Evolutionary conservation across 2,329 filamentous ascomycete species (phyloP).

Genomic region (Aspergillus fructus): DNA sequence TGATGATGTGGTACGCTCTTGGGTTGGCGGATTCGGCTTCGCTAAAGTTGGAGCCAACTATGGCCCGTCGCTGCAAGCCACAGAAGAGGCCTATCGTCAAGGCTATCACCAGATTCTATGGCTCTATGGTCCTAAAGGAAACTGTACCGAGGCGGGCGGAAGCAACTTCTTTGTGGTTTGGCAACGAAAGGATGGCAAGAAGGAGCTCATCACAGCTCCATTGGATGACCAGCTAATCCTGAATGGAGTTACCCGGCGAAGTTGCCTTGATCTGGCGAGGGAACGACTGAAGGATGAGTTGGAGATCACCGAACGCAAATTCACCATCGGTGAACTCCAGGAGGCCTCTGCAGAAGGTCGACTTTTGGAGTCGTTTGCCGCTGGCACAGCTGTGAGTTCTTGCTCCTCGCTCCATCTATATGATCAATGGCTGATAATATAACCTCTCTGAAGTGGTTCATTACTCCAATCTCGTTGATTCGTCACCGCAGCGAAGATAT

Average conservation of each 20-base stretch:
- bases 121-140: conserved; percentile 72
- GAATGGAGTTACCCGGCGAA: conserved; percentile 76
- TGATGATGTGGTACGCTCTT: conserved; percentile 79
- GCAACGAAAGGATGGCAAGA: conserved; percentile 45
- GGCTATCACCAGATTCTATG: conserved; percentile 86
- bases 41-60: conserved; percentile 91
- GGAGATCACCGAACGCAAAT: conserved; percentile 75
- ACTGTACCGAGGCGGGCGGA: conserved; percentile 83
- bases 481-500: conserved; percentile 4
- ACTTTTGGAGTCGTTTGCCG: conserved; percentile 75
- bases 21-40: conserved; percentile 85
- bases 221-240: conserved; percentile 77
- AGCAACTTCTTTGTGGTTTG: conserved; percentile 85
- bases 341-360: conserved; percentile 69
- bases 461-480: conserved; percentile 8
- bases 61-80: conserved; percentile 74
- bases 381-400: conserved; percentile 65
- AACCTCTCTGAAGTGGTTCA: conserved; percentile 7
- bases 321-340: conserved; percentile 72
- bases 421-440: too few species aligned
- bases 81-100: conserved; percentile 66
- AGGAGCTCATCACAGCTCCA: conserved; percentile 75
- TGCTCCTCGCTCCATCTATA: background rate
- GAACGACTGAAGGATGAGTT: conserved; percentile 59
- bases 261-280: conserved; percentile 68